These are phyloP conservation scores for Pseudozyma flocculosa DNA, from an alignment of 1,284 basidiomycete genomes.

Conservation along the genomic window DNA sequence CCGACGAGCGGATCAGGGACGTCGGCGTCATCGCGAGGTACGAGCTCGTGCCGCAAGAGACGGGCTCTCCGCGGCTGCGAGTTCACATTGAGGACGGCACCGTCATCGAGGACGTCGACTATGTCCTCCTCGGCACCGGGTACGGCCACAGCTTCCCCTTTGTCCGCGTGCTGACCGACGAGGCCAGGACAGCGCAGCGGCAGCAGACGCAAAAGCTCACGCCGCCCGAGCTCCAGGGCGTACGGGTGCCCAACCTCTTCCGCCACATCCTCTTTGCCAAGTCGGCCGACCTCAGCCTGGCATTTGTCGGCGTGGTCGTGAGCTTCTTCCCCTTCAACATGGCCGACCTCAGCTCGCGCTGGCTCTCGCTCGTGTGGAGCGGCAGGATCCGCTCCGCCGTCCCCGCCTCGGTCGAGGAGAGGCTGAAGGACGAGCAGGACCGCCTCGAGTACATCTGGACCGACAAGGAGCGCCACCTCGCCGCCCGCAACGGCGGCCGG, in stretches of 20 bases:
- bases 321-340: conserved; percentile 32
- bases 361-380: conserved; percentile 32
- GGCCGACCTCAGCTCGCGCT: conserved; percentile 26
- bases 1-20: conserved; percentile 41
- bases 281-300: conserved; percentile 14
- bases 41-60: too few relatives aligned
- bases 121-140: conserved; percentile 35
- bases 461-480: not conserved
- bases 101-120: conserved; percentile 30
- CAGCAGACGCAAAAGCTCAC: conserved; percentile 5
- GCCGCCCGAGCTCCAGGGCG: conserved; percentile 11
- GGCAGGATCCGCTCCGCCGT: conserved; percentile 21
- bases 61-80: conserved; percentile 25
- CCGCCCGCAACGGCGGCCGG: not conserved
- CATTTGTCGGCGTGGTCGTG: conserved; percentile 33
- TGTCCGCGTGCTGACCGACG: conserved; percentile 29
- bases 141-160: conserved; percentile 39
- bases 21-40: conserved; percentile 35
- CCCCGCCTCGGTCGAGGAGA: conserved; percentile 4
- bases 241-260: conserved; percentile 24
- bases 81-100: conserved; percentile 31
- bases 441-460: conserved; percentile 15
- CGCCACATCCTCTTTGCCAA: conserved; percentile 27
- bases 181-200: conserved; percentile 4
- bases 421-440: conserved; percentile 11